These are phyloP conservation scores for Fusarium annulatum DNA, from an alignment of 2,329 filamentous ascomycete species.

Conservation along the genomic window DNA sequence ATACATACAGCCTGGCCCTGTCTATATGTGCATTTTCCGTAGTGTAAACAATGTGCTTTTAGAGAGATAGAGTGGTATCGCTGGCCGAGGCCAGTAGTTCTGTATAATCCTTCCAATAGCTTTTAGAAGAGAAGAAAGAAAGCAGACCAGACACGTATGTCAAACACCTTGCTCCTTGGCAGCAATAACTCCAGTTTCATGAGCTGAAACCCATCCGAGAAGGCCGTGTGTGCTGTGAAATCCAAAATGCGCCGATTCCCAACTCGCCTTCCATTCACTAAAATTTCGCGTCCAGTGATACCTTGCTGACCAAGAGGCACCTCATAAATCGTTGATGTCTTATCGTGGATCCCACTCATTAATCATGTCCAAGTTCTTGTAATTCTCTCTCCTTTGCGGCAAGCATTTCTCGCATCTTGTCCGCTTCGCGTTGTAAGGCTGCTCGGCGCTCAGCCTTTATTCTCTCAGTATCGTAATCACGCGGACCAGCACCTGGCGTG, in stretches of 20 bases:
- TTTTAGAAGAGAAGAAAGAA: constrained; percentile 19
- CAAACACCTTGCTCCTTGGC: constrained; percentile 27
- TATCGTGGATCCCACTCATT: constrained; percentile 36
- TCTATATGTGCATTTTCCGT: constrained; percentile 34
- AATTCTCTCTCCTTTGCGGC: constrained; percentile 80
- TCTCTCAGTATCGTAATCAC: constrained; percentile 58
- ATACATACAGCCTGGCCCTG: constrained; percentile 25
- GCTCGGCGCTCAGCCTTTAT: constrained; percentile 71
- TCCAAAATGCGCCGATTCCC: constrained; percentile 43
- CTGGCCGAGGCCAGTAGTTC: constrained; percentile 23
- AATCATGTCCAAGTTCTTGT: constrained; percentile 49
- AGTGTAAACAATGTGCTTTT: constrained; percentile 19
- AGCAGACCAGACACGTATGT: constrained; percentile 20
- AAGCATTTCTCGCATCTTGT: constrained; percentile 78
- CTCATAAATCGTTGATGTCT: constrained; percentile 42
- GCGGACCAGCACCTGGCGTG: constrained; percentile 39
- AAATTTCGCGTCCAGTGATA: constrained; percentile 36
- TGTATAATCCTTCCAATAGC: constrained; percentile 26
- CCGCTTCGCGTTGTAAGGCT: constrained; percentile 77
- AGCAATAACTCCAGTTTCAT: constrained; percentile 12
- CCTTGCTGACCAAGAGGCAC: constrained; percentile 37
- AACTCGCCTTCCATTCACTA: constrained; percentile 23
- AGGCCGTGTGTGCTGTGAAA: constrained; percentile 32
- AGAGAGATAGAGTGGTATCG: constrained; percentile 7
- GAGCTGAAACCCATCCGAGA: constrained; percentile 12